Percentiles rank a stretch among this genome's conserved stretches.
phyloP scores from a whole-genome alignment of 1,139 yeast species.

The Zygosaccharomyces sapae region DNA sequence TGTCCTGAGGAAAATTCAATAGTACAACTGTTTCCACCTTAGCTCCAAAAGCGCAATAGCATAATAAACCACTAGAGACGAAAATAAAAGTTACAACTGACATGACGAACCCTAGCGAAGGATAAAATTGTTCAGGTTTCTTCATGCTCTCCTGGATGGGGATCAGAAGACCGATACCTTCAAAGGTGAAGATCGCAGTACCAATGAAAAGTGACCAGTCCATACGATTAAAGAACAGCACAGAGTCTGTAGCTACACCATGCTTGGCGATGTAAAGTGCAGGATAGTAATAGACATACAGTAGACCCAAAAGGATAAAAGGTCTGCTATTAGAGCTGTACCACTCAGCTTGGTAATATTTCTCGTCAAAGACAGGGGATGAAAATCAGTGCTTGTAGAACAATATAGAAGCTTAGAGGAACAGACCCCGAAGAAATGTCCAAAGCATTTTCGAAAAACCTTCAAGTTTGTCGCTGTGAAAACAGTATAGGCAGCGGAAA shows the following conservation, averaged over 20 bases:
- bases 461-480: constrained; percentile 85
- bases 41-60: constrained; percentile 82
- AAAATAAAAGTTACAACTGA: constrained; percentile 70
- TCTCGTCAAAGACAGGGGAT: constrained; percentile 82
- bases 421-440: constrained; percentile 14
- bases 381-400: constrained; percentile 63
- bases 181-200: constrained; percentile 94
- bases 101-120: constrained; percentile 69
- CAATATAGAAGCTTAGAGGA: constrained; percentile 38
- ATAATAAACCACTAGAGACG: constrained; percentile 71
- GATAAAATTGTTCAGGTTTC: constrained; percentile 68
- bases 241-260: constrained; percentile 52
- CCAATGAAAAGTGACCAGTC: constrained; percentile 87
- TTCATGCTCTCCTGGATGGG: constrained; percentile 96
- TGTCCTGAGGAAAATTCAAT: constrained; percentile 76
- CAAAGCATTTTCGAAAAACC: constrained; percentile 46
- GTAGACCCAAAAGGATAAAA: constrained; percentile 77
- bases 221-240: constrained; percentile 54
- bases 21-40: constrained; percentile 80
- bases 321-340: constrained; percentile 83
- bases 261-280: constrained; percentile 49
- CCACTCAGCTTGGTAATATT: constrained; percentile 84
- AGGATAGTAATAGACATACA: constrained; percentile 74
- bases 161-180: constrained; percentile 88
- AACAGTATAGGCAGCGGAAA: constrained; percentile 89